Percentiles rank a stretch among this genome's conserved stretches.
Evolutionary conservation across 1,139 yeast genomes (phyloP).

Genomic region (Wickerhamomyces sp.): DNA sequence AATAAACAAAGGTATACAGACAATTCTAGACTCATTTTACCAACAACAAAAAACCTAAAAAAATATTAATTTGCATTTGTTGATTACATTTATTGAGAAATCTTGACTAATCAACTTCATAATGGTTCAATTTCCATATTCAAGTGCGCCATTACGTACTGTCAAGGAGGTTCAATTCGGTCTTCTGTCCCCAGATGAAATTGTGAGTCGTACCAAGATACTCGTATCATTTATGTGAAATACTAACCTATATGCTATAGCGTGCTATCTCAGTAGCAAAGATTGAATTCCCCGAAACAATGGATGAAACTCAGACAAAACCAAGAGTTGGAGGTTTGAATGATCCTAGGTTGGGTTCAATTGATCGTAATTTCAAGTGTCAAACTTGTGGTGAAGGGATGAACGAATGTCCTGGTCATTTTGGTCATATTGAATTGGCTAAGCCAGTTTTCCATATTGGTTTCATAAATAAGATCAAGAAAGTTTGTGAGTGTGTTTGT

Average conservation of each 20-base stretch:
- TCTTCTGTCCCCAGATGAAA: conserved; percentile 94
- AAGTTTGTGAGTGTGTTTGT: conserved; percentile 94
- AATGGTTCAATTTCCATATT: conserved; percentile 69
- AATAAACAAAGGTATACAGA: not conserved
- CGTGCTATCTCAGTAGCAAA: conserved; percentile 96
- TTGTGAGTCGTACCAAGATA: conserved; percentile 34
- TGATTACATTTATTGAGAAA: conserved; percentile 3
- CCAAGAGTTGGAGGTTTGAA: conserved; percentile 97
- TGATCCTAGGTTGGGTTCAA: conserved; percentile 95
- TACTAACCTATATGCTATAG: conserved; percentile 24
- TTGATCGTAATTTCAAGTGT: conserved; percentile 94
- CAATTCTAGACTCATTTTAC: not conserved
- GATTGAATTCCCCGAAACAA: conserved; percentile 96
- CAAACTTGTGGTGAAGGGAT: conserved; percentile 99
- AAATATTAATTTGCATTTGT: not conserved
- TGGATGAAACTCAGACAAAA: conserved; percentile 93
- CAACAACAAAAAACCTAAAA: not conserved
- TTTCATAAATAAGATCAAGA: conserved; percentile 87
- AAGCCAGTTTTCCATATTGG: conserved; percentile 98
- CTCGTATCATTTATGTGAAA: conserved; percentile 4
- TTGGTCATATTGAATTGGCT: conserved; percentile 97
- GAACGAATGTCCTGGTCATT: conserved; percentile 99
- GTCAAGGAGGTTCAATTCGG: conserved; percentile 99
- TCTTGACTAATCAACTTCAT: conserved; percentile 2
- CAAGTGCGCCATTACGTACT: conserved; percentile 95